Evolutionary conservation across 768 basidiomycete genomes (phyloP).

Genomic region (Trametes meyenii): DNA sequence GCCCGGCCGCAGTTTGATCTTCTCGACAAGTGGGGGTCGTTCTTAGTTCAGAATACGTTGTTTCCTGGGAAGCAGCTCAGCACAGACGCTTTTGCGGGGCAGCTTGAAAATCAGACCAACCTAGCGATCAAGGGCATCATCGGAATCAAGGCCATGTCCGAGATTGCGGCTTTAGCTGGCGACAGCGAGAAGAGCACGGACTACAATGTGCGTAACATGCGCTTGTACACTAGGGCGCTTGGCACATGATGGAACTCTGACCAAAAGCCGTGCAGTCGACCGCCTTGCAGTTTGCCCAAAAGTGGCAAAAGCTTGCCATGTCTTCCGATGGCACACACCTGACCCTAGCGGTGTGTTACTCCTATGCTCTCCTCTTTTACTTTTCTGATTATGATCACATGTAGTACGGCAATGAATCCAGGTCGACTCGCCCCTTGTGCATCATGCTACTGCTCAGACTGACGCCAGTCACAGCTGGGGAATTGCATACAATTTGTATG

Average conservation of each 20-base stretch:
- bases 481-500: slow-evolving; percentile 44
- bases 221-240: background rate
- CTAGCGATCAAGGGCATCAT: slow-evolving; percentile 50
- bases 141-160: slow-evolving; percentile 45
- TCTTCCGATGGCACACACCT: slow-evolving; percentile 54
- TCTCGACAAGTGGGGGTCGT: slow-evolving; percentile 67
- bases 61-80: slow-evolving; percentile 43
- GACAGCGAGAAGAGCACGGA: slow-evolving; percentile 33
- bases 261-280: slow-evolving; percentile 53
- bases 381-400: too few species aligned
- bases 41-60: slow-evolving; percentile 53
- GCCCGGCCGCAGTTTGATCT: slow-evolving; percentile 47
- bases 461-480: slow-evolving; percentile 28
- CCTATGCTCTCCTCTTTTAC: background rate
- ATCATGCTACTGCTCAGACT: background rate
- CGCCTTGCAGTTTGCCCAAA: slow-evolving; percentile 51
- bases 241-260: too few species aligned
- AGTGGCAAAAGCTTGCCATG: slow-evolving; percentile 56
- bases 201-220: slow-evolving; percentile 35
- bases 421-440: slow-evolving; percentile 32
- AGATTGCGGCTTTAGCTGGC: slow-evolving; percentile 37
- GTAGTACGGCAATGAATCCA: slow-evolving; percentile 56
- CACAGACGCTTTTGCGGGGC: slow-evolving; percentile 45
- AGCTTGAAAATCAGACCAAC: slow-evolving; percentile 46
- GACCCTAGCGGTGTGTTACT: slow-evolving; percentile 48